phyloP scores from a whole-genome alignment of 1,284 basidiomycete genomes.

The Puccinia polysora region DNA sequence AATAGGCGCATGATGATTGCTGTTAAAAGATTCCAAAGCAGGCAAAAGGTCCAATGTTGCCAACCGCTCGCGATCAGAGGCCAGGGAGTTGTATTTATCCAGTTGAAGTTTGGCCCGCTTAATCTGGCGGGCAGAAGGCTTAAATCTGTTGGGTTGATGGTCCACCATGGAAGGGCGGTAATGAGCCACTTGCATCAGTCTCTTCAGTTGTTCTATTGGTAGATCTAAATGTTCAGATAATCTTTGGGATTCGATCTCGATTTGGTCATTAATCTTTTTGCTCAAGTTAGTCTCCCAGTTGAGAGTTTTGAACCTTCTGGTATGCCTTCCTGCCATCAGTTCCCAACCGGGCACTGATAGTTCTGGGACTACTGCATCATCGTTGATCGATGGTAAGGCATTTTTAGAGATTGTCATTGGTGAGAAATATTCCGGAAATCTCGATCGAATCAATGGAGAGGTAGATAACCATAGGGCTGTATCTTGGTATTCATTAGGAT shows the following conservation, averaged over 20 bases:
- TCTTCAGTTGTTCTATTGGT: slow-evolving; percentile 13
- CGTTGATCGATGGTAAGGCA: background rate
- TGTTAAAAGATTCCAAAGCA: slow-evolving; percentile 39
- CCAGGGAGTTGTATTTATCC: background rate
- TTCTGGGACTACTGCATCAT: slow-evolving; percentile 17
- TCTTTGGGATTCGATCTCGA: slow-evolving; percentile 15
- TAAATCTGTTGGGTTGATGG: background rate
- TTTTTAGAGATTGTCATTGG: background rate
- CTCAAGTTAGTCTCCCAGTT: slow-evolving; percentile 32
- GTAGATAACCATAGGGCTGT: slow-evolving; percentile 30
- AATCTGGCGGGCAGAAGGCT: background rate
- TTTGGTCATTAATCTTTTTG: slow-evolving; percentile 13
- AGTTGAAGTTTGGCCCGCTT: slow-evolving; percentile 12
- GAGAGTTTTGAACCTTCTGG: slow-evolving; percentile 27
- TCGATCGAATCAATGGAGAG: background rate
- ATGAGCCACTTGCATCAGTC: background rate
- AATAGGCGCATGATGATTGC: background rate
- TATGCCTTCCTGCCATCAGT: slow-evolving; percentile 32
- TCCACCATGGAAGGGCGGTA: slow-evolving; percentile 29
- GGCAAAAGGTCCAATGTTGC: slow-evolving; percentile 38
- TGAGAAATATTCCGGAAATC: slow-evolving; percentile 29
- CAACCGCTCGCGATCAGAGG: slow-evolving; percentile 19
- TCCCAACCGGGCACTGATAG: slow-evolving; percentile 37
- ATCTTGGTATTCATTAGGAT: slow-evolving; percentile 29
- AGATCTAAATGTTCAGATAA: slow-evolving; percentile 16